Percentiles rank a stretch among this genome's conserved stretches.
These are phyloP conservation scores for Linnemannia zychae DNA, from an alignment of 192 early-diverging fungal species.

Conservation along the genomic window DNA sequence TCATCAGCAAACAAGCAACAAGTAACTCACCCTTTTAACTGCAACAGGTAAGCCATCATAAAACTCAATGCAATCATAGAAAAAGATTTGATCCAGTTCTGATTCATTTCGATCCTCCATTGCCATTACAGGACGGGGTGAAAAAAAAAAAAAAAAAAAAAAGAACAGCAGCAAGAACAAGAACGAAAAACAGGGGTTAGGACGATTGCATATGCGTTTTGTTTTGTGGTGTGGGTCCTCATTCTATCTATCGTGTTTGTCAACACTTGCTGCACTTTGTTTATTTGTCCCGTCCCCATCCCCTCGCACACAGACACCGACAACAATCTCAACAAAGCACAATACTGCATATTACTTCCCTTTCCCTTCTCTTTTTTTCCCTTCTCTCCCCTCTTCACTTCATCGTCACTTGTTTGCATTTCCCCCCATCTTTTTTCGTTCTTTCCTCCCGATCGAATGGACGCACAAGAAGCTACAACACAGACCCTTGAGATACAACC, in stretches of 20 bases:
- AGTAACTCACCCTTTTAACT: neutral
- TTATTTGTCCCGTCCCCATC: neutral
- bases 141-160: neutral
- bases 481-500: neutral
- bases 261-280: neutral
- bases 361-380: neutral
- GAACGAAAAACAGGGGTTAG: neutral
- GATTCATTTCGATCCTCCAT: conserved; percentile 9
- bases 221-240: conserved; percentile 1
- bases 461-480: neutral
- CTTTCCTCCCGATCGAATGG: neutral
- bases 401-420: neutral
- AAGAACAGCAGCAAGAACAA: neutral
- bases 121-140: neutral
- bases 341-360: neutral
- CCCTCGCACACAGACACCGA: neutral
- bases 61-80: neutral
- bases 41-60: neutral
- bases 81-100: neutral
- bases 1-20: neutral
- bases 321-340: neutral
- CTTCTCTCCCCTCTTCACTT: neutral
- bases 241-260: neutral
- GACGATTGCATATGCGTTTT: neutral
- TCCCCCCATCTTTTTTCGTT: neutral